Percentiles rank a stretch among this genome's conserved stretches.
Evolutionary conservation across 179 eudicot genomes (phyloP).

Genomic region (Silene coronaria): DNA sequence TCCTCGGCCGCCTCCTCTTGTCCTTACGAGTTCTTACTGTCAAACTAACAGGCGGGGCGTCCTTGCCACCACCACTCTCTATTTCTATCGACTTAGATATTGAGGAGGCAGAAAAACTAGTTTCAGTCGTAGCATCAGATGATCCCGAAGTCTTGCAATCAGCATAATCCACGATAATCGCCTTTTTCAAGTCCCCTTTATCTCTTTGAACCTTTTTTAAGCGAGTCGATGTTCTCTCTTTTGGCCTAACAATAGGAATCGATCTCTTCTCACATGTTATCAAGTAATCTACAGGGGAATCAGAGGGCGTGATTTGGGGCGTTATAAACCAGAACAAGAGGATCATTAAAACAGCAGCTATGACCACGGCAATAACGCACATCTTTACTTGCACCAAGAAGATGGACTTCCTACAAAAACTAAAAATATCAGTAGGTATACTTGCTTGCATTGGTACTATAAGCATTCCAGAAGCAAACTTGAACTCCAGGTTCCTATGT

Average conservation of each 20-base stretch:
- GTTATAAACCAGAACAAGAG: constrained; percentile 30
- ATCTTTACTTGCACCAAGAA: constrained; percentile 48
- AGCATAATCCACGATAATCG: constrained; percentile 14
- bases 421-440: constrained; percentile 39
- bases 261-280: constrained; percentile 30
- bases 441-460: constrained; percentile 83
- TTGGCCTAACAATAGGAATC: constrained; percentile 24
- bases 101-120: constrained; percentile 8
- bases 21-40: constrained; percentile 59
- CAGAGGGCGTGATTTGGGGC: constrained; percentile 28
- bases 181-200: constrained; percentile 22
- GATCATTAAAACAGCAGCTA: constrained; percentile 21
- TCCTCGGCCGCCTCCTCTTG: constrained; percentile 57
- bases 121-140: constrained; percentile 18
- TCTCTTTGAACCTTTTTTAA: constrained; percentile 28
- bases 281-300: constrained; percentile 25
- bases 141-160: constrained; percentile 18
- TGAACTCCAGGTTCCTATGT: constrained; percentile 67
- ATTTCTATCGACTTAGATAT: constrained; percentile 19
- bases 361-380: constrained; percentile 24
- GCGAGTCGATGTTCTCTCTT: constrained; percentile 25
- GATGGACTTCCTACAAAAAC: constrained; percentile 43
- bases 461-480: constrained; percentile 52
- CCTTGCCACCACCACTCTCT: constrained; percentile 28
- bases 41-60: constrained; percentile 35